A percentile compares a stretch with the other conserved stretches of the same genome.
phyloP scores from a whole-genome alignment of 2,329 filamentous ascomycete genomes.

The Aspergillus ruber region DNA sequence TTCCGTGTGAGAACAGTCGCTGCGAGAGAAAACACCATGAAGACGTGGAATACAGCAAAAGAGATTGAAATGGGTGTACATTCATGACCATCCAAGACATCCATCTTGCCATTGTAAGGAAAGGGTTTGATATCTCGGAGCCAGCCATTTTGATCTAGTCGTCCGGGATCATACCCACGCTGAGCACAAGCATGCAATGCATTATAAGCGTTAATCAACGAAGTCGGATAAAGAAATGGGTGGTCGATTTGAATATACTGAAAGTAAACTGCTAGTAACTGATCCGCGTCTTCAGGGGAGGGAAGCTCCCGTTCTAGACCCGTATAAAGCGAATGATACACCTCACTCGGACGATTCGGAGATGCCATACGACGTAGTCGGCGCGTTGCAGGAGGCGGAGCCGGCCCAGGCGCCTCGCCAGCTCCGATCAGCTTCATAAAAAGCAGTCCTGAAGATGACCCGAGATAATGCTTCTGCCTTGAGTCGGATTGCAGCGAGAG shows the following conservation, averaged over 20 bases:
- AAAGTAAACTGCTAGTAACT: slow-evolving; percentile 20
- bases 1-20: slow-evolving; percentile 29
- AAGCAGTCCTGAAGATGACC: slow-evolving; percentile 32
- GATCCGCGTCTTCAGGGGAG: slow-evolving; percentile 16
- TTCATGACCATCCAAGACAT: slow-evolving; percentile 2
- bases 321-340: slow-evolving; percentile 7
- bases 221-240: slow-evolving; percentile 22
- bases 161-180: slow-evolving; percentile 3
- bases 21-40: slow-evolving; percentile 32
- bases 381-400: neutral
- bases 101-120: slow-evolving; percentile 19
- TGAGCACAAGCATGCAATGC: slow-evolving; percentile 18
- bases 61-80: slow-evolving; percentile 10
- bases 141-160: slow-evolving; percentile 21
- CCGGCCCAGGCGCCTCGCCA: slow-evolving; percentile 1
- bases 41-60: slow-evolving; percentile 24
- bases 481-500: slow-evolving; percentile 34
- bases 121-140: slow-evolving; percentile 13
- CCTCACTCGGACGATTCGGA: neutral
- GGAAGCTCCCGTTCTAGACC: slow-evolving; percentile 15
- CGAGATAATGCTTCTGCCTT: slow-evolving; percentile 32
- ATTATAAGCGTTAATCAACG: slow-evolving; percentile 19
- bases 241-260: slow-evolving; percentile 24
- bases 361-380: neutral
- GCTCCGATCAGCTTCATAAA: slow-evolving; percentile 24